Conservation (phyloP, 805 yeast genomes). For the Yamadazyma endophytica region DNA sequence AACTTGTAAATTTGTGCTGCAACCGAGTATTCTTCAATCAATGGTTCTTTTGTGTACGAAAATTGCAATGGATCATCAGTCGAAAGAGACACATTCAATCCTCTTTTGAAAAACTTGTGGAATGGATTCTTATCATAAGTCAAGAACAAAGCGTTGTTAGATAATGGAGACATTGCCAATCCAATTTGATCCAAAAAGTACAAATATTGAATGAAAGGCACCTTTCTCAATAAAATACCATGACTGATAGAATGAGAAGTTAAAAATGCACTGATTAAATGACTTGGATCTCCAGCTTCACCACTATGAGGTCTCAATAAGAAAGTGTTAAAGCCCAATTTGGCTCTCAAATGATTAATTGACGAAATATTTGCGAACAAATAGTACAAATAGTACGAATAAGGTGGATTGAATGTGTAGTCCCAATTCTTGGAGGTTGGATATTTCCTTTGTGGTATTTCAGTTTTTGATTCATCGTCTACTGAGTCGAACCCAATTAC, state of each 20-base stretch:
- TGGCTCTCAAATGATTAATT: slow-evolving; percentile 76
- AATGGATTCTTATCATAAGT: slow-evolving; percentile 98
- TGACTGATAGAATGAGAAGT: slow-evolving; percentile 92
- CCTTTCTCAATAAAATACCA: slow-evolving; percentile 87
- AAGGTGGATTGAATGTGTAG: slow-evolving; percentile 83
- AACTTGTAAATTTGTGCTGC: slow-evolving; percentile 97
- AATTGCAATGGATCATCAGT: slow-evolving; percentile 98
- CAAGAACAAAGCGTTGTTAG: slow-evolving; percentile 92
- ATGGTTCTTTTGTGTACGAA: slow-evolving; percentile 93
- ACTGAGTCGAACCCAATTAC: slow-evolving; percentile 98
- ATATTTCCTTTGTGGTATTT: slow-evolving; percentile 74
- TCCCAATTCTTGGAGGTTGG: slow-evolving; percentile 89
- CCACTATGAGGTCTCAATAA: slow-evolving; percentile 98
- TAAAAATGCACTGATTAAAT: slow-evolving; percentile 82
- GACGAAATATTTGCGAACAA: slow-evolving; percentile 82
- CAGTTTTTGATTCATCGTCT: slow-evolving; percentile 94
- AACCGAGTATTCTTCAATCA: slow-evolving; percentile 95
- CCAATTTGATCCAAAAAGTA: slow-evolving; percentile 94
- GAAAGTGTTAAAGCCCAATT: slow-evolving; percentile 77
- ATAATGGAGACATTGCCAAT: slow-evolving; percentile 96
- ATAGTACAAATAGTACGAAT: slow-evolving; percentile 90
- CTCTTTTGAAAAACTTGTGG: slow-evolving; percentile 84
- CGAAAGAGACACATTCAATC: slow-evolving; percentile 88
- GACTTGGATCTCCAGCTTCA: slow-evolving; percentile 99
- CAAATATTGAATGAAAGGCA: slow-evolving; percentile 91